These are phyloP conservation scores for Oehlia diaphana DNA, from an alignment of 192 early-diverging fungal genomes.

Conservation along the genomic window DNA sequence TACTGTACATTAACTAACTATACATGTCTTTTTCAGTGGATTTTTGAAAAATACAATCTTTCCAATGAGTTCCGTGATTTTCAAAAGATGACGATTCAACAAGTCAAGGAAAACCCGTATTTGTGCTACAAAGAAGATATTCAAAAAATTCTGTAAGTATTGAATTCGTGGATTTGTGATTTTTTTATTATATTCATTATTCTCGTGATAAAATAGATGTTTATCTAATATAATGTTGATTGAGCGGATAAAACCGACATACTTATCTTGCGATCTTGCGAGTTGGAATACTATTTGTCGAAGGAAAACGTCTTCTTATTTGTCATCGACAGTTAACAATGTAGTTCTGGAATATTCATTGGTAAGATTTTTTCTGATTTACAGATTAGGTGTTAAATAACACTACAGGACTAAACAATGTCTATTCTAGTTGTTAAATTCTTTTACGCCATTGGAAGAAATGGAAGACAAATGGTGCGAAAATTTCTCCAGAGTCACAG, in stretches of 20 bases:
- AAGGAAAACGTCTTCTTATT: conserved; percentile 14
- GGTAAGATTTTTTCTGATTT: conserved; percentile 26
- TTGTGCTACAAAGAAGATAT: no score
- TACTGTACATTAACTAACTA: conserved; percentile 24
- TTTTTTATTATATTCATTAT: background rate
- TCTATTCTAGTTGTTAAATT: conserved; percentile 26
- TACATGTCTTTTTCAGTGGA: conserved; percentile 23
- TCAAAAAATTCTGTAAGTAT: no score
- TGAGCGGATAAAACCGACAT: conserved; percentile 24
- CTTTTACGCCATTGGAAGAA: conserved; percentile 11
- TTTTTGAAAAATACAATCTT: conserved; percentile 19
- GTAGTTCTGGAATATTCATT: conserved; percentile 22
- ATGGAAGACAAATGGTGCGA: conserved; percentile 16
- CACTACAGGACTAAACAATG: conserved; percentile 7
- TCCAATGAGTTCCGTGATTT: conserved; percentile 23
- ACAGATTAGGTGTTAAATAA: conserved; percentile 7
- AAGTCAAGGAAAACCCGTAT: no score
- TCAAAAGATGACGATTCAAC: conserved; percentile 22
- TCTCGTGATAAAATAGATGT: conserved; percentile 18
- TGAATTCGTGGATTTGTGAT: conserved; percentile 9
- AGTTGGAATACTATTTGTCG: conserved; percentile 21
- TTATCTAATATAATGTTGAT: conserved; percentile 25
- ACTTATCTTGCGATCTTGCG: conserved; percentile 18
- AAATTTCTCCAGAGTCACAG: conserved; percentile 24
- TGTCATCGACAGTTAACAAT: conserved; percentile 19